Percentiles rank a stretch among this genome's conserved stretches.
phyloP scores from a whole-genome alignment of 768 basidiomycete species.

The Pleurotus tuoliensis region DNA sequence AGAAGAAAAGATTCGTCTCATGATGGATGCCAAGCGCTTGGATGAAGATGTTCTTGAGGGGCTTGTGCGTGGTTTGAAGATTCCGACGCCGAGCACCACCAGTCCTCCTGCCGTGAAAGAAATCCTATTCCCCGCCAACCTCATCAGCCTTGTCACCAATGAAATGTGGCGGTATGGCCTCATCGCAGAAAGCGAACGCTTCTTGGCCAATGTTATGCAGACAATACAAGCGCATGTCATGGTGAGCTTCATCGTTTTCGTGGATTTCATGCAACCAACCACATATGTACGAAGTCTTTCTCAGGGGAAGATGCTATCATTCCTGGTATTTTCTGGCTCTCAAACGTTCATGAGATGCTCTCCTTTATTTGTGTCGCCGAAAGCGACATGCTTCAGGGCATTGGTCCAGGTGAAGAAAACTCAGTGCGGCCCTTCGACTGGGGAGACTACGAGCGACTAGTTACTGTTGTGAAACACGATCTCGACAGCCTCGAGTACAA shows the following conservation, averaged over 20 bases:
- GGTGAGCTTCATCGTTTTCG: constrained; percentile 49
- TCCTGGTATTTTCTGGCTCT: constrained; percentile 99
- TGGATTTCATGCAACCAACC: constrained; percentile 9
- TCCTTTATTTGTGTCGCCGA: constrained; percentile 99
- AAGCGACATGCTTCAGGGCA: constrained; percentile 96
- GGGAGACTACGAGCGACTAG: constrained; percentile 94
- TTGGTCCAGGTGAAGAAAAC: constrained; percentile 93
- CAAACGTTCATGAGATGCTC: constrained; percentile 98
- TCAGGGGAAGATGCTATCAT: constrained; percentile 91
- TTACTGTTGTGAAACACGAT: constrained; percentile 98
- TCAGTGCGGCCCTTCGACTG: constrained; percentile 92
- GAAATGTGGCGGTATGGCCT: constrained; percentile 99
- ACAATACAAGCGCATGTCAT: constrained; percentile 96
- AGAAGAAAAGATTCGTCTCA: constrained; percentile 91
- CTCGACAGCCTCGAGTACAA: constrained; percentile 98
- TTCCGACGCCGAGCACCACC: constrained; percentile 83
- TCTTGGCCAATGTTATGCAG: constrained; percentile 99
- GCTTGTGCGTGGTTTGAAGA: constrained; percentile 87
- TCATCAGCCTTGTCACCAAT: constrained; percentile 97
- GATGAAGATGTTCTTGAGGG: constrained; percentile 94
- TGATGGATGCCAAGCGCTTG: constrained; percentile 85
- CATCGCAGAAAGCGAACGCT: constrained; percentile 94
- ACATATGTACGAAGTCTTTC: constrained; percentile 60
- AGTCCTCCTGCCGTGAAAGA: constrained; percentile 95
- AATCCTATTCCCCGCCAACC: constrained; percentile 97